These are phyloP conservation scores for Dactylonectria estremocensis DNA, from an alignment of 2,329 filamentous ascomycete genomes.

Conservation along the genomic window DNA sequence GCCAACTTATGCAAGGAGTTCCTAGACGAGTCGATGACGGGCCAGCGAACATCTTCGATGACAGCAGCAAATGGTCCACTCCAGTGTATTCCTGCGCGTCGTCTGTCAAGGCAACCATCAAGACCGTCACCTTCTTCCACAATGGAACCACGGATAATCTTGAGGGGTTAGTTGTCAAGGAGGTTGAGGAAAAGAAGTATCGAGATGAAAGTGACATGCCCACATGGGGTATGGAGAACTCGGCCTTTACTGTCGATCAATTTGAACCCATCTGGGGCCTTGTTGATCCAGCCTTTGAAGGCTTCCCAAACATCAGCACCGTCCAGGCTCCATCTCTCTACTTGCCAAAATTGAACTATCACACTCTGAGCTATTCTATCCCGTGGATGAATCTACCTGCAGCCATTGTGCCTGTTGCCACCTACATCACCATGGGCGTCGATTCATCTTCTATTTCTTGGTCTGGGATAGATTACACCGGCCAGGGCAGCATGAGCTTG, in stretches of 20 bases:
- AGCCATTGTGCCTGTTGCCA: constrained; percentile 32
- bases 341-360: constrained; percentile 16
- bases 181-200: constrained; percentile 56
- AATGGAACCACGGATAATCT: constrained; percentile 58
- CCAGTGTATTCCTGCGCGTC: constrained; percentile 62
- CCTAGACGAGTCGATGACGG: constrained; percentile 55
- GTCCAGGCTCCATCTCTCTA: constrained; percentile 33
- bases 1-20: constrained; percentile 55
- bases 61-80: constrained; percentile 58
- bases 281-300: constrained; percentile 35
- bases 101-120: constrained; percentile 59
- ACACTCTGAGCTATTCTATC: not conserved
- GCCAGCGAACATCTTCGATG: constrained; percentile 55
- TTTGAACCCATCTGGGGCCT: constrained; percentile 44
- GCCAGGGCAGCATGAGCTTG: constrained; percentile 33
- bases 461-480: constrained; percentile 23
- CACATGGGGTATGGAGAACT: constrained; percentile 54
- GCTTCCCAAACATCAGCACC: constrained; percentile 36
- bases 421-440: constrained; percentile 26
- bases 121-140: constrained; percentile 59
- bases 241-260: constrained; percentile 23
- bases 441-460: not conserved
- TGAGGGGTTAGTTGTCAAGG: constrained; percentile 51
- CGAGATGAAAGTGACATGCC: constrained; percentile 48
- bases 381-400: constrained; percentile 33